Conservation (phyloP, 768 basidiomycete genomes). For the Gloeophyllum trabeum region DNA sequence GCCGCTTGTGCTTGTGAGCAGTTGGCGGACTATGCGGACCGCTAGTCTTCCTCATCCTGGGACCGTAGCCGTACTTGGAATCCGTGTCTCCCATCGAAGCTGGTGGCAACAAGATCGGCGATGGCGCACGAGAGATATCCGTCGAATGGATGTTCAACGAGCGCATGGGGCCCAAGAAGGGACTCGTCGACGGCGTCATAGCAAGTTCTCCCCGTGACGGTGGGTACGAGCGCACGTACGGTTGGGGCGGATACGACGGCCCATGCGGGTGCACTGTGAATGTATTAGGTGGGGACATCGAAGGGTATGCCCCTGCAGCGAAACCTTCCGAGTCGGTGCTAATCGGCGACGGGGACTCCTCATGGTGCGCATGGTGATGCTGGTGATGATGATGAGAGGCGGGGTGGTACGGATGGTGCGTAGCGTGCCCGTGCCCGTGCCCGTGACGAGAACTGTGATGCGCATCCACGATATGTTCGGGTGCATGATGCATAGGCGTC, state of each 20-base stretch:
- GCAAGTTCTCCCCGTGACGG: conserved; percentile 24
- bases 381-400: conserved; percentile 21
- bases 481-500: conserved; percentile 24
- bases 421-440: conserved; percentile 17
- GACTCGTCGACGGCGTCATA: conserved; percentile 65
- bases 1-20: too few species aligned
- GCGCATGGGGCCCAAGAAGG: conserved; percentile 69
- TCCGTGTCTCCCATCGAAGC: conserved; percentile 28
- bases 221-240: too few species aligned
- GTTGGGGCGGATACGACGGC: too few species aligned
- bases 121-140: conserved; percentile 59
- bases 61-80: conserved; percentile 21
- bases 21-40: too few species aligned
- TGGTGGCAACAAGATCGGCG: conserved; percentile 53
- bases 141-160: conserved; percentile 68
- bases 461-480: conserved; percentile 18
- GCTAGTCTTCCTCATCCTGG: conserved; percentile 14
- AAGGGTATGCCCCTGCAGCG: too few species aligned
- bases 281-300: conserved; percentile 15
- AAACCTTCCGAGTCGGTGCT: conserved; percentile 51
- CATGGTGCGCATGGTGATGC: conserved; percentile 21
- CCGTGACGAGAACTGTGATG: conserved; percentile 20
- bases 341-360: conserved; percentile 60
- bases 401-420: conserved; percentile 34
- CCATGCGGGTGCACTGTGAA: too few species aligned